Evolutionary conservation across 2,329 filamentous ascomycete genomes (phyloP), one percentile per base, ranked within the genome.

Genomic region (Magnaporthales sp.): DNA sequence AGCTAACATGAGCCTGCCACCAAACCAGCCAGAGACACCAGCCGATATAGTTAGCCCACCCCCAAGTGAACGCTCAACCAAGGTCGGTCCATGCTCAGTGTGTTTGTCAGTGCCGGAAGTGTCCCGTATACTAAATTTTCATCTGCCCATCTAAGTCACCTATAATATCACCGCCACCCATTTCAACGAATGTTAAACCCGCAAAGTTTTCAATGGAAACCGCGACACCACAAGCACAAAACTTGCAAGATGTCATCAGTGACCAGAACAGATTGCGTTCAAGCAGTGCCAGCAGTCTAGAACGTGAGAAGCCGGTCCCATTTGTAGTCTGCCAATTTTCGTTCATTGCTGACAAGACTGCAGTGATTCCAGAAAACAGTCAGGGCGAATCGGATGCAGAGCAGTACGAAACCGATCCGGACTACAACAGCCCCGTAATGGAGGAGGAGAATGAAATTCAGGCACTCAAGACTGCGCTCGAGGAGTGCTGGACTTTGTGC

Each of bases 401-500:
- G 2, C 83, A 89, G 67, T 81, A 82, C 31, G 83, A 88, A 67
- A 80, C 85, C 62, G 82, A 83, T 27, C 73, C 75, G 64, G 72
- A 74, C 5, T 83, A 83, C 58, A 77, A 78, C 64, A 77, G 77
- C 9, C 77, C 78, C 32, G 77, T 74, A 19, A 74, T 76, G 46
- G 76, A 75, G 56, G 77, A 75, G 67, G 81, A 84, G n/a, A 81
- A 83, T 64, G 89, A 92, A 72, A 80, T 91, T 27, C 80, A 78
- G 29, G 89, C 90, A 8, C 80, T 97, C n/a, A 87, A 86, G 69
- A 87, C 86, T 31, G 92, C 93, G 2, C 81, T 97, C 19, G 87
- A 90, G 69, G 92, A 97, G 79, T 97, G 93, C 77, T 97, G 93
- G 93, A 96, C 90, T 0, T 80, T 97, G 15, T 97, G 93, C 80